Evolutionary conservation across 148 eudicot genomes (phyloP), one percentile per base, ranked within the genome.

Genomic region (Vaccinium vitisidaea): DNA sequence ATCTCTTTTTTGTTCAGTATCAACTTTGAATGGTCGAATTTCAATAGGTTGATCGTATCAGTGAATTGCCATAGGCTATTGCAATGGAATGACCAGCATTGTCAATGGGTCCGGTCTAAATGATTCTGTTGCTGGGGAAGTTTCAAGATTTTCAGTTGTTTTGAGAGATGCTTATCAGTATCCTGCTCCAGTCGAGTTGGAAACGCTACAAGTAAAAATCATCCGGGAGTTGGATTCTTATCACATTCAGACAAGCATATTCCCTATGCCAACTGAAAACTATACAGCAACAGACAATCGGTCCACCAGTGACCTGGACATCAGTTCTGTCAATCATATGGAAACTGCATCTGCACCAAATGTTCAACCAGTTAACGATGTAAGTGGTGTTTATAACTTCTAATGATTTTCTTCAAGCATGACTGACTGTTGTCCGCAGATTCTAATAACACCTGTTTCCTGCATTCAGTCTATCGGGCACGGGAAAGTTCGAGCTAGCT

Each of bases 41-140:
- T 88, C 43, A 69, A 43, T 27, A 27, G 74, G 18, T 69, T 69
- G 13, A 27, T 30, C 74, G 30, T 39, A 13, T 69, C 74, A 13
- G 74, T 69, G 74, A 30, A 30, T 30, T 69, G 74, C 75, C 70
- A 89, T 83, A 94, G 99, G 96, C 81, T 92, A 91, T 83, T 94
- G 98, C 63, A 93, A 94, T 90, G 95, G 94, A 81, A 21, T 56
- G 61, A 92, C 86, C 30, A 93, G 94, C 83, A 87, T 94, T 75
- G 84, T 95, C 67, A 95, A 95, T 84, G 99, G 99, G 59, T 87
- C 98, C 84, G 99, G 98, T 70, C 90, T 97, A 84, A 93, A 97
- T 84, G 82, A 85, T 78, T 93, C 98, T 49, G 79, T 90, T 88
- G 98, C 95, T 83, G 98, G 99, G n/a, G 90, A 93, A 85, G 87